Evolutionary conservation across 192 early-diverging fungal genomes (phyloP).

Genomic region (Gryganskiella cystojenkinii): DNA sequence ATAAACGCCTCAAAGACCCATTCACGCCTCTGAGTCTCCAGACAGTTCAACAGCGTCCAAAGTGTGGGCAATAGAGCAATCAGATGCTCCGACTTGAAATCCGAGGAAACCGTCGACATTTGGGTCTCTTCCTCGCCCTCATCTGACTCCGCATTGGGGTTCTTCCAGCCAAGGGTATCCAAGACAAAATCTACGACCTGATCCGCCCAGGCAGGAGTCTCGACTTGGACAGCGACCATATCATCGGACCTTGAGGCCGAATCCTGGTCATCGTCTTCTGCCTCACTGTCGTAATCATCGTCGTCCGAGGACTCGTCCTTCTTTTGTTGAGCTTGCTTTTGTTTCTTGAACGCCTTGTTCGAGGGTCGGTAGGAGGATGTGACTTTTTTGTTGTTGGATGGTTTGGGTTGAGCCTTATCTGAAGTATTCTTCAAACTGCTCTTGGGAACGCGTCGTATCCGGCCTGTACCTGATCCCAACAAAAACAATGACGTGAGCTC

Average conservation of each 20-base stretch:
- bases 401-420: conserved; percentile 3
- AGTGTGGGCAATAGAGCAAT: conserved; percentile 59
- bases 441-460: conserved; percentile 26
- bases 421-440: conserved; percentile 1
- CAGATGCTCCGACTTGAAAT: conserved; percentile 59
- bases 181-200: conserved; percentile 68
- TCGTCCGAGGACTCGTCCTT: neutral
- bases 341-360: conserved; percentile 35
- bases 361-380: conserved; percentile 28
- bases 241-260: conserved; percentile 1
- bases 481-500: conserved; percentile 72
- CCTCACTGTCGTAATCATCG: conserved; percentile 39
- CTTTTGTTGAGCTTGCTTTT: neutral
- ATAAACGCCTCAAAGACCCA: conserved; percentile 52
- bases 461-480: conserved; percentile 51
- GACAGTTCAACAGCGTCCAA: conserved; percentile 62
- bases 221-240: conserved; percentile 25
- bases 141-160: conserved; percentile 8
- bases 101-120: conserved; percentile 52
- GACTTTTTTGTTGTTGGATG: neutral
- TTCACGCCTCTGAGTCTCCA: conserved; percentile 38
- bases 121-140: neutral
- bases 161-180: conserved; percentile 57
- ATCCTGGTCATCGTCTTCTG: conserved; percentile 20
- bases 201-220: conserved; percentile 58